Evolutionary conservation across 768 basidiomycete species (phyloP), one percentile per base, ranked within the genome.

Genomic region (Tricholoma terreum): DNA sequence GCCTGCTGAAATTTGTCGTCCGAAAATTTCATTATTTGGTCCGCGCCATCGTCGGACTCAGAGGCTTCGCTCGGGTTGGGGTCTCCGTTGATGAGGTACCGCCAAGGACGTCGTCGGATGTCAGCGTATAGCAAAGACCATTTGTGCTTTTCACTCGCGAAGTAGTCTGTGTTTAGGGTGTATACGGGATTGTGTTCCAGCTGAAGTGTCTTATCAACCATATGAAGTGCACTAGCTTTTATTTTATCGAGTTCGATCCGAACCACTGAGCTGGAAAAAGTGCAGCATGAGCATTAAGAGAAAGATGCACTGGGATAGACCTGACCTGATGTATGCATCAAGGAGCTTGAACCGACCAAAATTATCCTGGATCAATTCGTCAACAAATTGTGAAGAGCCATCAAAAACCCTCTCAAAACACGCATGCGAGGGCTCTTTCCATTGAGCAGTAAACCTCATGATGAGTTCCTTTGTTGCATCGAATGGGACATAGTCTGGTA

Each of bases 401-500:
- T 14, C 27, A 24, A 61, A 61, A 5, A 73, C 55, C n/a, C 68
- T 63, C 2, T 71, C 54, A 40, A 77, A 74, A 49, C 75, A 76
- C 11, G 56, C 36, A 4, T 65, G 21, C 0, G 72, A 57, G 2
- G 72, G 73, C 4, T 46, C 48, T 4, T 59, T 49, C 76, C 74
- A 77, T 3, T 68, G 60, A 2, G 42, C 51, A 11, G 67, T 71
- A 45, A 67, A 70, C 15, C 62, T 54, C 21, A 48, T n/a, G 14
- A 76, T 62, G 21, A 75, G 65, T 0, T 56, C 54, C 50, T 65
- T 69, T 0, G 66, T 71, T 1, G 72, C 74, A 14, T 75, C 70
- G 36, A 71, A 76, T 0, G 75, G 75, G 34, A 75, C 66, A 54
- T 71, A 64, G 0, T 61, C 65, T 0, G 72, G 73, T 4, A 76